These are phyloP conservation scores for Physaria fendleri DNA, from an alignment of 345 rosid genomes.

Conservation along the genomic window DNA sequence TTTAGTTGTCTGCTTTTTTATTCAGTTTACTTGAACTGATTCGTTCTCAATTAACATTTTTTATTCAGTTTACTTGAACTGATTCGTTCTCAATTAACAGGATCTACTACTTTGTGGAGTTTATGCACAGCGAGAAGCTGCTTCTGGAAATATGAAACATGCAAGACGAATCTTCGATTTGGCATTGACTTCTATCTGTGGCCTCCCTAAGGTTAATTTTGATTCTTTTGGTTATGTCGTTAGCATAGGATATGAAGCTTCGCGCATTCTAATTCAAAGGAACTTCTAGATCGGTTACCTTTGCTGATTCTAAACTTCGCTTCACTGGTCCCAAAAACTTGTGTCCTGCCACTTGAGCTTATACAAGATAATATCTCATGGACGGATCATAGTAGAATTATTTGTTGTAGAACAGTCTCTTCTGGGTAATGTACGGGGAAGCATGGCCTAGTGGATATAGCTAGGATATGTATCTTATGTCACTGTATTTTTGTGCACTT, in stretches of 20 bases:
- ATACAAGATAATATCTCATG: background rate
- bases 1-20: slow-evolving; percentile 1
- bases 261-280: slow-evolving; percentile 1
- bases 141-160: slow-evolving; percentile 67
- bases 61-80: background rate
- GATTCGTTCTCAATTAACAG: slow-evolving; percentile 32
- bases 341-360: background rate
- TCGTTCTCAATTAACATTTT: slow-evolving; percentile 25
- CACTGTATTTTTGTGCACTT: background rate
- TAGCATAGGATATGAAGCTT: background rate
- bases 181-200: slow-evolving; percentile 80
- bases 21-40: background rate
- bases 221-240: slow-evolving; percentile 1
- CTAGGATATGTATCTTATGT: slow-evolving; percentile 2
- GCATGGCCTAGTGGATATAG: slow-evolving; percentile 8
- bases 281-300: background rate
- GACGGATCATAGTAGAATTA: slow-evolving; percentile 4
- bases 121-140: slow-evolving; percentile 89
- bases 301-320: background rate
- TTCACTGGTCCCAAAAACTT: background rate
- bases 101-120: slow-evolving; percentile 92
- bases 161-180: slow-evolving; percentile 92
- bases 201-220: slow-evolving; percentile 57
- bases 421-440: slow-evolving; percentile 4
- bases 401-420: background rate